Base-by-base conservation (phyloP, 2,329 filamentous ascomycete genomes). In the Tolypocladium capitatum region DNA sequence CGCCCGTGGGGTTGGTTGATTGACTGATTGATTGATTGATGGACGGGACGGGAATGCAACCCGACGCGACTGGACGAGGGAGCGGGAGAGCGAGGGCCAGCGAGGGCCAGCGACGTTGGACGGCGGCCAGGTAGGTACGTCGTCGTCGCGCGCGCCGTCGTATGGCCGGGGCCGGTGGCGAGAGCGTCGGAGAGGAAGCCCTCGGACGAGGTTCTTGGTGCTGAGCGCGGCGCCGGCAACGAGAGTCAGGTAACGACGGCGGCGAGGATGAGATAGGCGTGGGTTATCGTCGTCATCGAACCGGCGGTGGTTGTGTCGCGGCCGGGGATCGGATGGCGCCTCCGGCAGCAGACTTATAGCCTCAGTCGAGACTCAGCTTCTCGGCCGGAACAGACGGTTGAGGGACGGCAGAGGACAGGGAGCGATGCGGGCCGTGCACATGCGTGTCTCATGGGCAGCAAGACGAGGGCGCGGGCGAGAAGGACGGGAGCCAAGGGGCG, bases 221-320 rank as follows among this genome's bases (percentile, higher is more conserved):
- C 5, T n/a, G n/a, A 33, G 34, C 35, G 35, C 16, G n/a, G 30
- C 9, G 21, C 32, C 30, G 14, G 44, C 24, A 11, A 13, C 13
- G 40, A 34, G 46, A 49, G 45, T 75, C 57, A 75, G 62, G 73
- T 75, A 63, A 75, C 64, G 62, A 76, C 69, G 53, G 72, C 71
- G 62, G 64, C 67, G 56, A 75, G 67, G 62, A 74, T 68, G 58
- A 78, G 73, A 76, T 76, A 75, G 74, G 73, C 68, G 63, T 69
- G 66, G 66, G 69, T 74, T 74, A 74, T 75, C 69, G 66, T 68
- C 68, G 73, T 76, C 74, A 78, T 77, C 72, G 67, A 54, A 45
- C 48, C 44, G 41, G 44, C 67, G 35, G 41, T 9, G 43, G 40
- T 35, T 5, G 32, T 46, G 21, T 18, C 24, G 11, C 5, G 38